Base-by-base conservation (phyloP, 2,329 filamentous ascomycete species). In the Didymella exigua region DNA sequence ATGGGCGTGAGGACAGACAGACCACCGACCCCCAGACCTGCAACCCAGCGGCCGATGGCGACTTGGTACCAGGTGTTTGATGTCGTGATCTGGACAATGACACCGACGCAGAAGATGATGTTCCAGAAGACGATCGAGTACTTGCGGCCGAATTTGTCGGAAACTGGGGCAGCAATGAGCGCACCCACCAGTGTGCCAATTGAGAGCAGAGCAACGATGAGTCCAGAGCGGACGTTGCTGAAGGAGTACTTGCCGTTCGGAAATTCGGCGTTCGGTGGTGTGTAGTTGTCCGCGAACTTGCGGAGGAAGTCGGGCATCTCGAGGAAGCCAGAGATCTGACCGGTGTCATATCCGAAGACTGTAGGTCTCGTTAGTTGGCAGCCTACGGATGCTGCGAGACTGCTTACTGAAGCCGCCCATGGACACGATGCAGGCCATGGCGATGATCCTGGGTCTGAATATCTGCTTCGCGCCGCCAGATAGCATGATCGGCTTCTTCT, bases 171-270 rank as follows among this genome's bases (percentile, higher is more conserved):
- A 26, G 77, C 76, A 24, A 77, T 73, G 2, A 92, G 77, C 5
- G 88, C 84, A 24, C 89, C 89, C 56, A 91, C 85, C 70, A 92
- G 89, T 6, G 89, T 91, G 26, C 89, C 89, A 19, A 87, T 87
- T 0, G 87, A 91, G 14, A 91, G 79, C 41, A 74, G 51, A 11
- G 65, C 72, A 24, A 75, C 72, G 33, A 75, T 75, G 18, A 71
- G 63, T 21, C 72, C 72, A 29, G 66, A 68, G 30, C 70, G 66
- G 33, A 62, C 64, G 36, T 74, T 69, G n/a, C 60, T 69, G 51
- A 75, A 74, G 10, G 54, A 43, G 2, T 55, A 60, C 2, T 36
- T 29, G 6, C 71, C 71, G 14, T 69, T 54, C 0, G 59, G 57
- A 21, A 67, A 9, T 10, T 24, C 21, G 2, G 36, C 10, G 9